Evolutionary conservation across 805 yeast species (phyloP).

Genomic region (Wickerhamiella kurtzmanii): DNA sequence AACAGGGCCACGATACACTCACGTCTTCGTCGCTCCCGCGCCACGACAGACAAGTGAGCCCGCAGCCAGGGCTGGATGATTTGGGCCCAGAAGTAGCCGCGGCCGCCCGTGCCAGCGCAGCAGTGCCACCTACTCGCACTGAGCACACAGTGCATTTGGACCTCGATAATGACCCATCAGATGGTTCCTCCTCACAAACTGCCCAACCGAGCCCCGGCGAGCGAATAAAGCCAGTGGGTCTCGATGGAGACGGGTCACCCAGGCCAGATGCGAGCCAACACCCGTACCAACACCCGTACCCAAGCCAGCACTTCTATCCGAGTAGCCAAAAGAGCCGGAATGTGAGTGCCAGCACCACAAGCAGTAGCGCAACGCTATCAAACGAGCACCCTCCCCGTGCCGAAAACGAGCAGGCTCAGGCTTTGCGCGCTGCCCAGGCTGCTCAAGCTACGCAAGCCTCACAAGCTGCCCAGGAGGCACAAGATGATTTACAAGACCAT

Average conservation of each 20-base stretch:
- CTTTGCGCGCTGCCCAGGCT: no score
- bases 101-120: not conserved
- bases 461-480: no score
- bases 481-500: no score
- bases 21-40: no score
- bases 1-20: no score
- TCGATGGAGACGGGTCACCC: not conserved
- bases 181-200: not conserved
- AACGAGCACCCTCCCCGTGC: no score
- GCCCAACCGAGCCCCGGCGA: not conserved
- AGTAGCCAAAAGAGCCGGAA: no score
- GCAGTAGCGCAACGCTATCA: no score
- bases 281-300: not conserved
- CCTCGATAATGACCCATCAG: not conserved
- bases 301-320: not conserved
- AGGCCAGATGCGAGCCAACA: not conserved
- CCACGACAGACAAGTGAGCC: no score
- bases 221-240: not conserved
- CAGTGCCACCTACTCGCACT: not conserved
- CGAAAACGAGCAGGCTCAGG: no score
- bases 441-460: no score
- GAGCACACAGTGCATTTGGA: not conserved
- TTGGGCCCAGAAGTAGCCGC: not conserved
- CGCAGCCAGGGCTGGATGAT: not conserved
- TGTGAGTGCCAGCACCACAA: no score